Conservation (phyloP, 176 grass and related monocot species). For the Cenchrus purpureus region DNA sequence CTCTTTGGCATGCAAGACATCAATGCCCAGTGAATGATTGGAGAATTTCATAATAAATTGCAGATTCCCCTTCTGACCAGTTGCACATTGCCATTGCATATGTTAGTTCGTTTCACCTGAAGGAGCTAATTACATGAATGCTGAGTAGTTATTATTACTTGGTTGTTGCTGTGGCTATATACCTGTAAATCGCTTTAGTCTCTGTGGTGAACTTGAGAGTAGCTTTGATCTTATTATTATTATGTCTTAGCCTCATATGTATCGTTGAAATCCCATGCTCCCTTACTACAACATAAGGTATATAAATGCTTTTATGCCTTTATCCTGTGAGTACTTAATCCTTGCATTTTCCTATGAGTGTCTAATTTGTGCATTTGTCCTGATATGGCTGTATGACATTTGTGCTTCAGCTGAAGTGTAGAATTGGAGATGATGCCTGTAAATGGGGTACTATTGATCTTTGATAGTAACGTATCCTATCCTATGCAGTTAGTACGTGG, state of each 20-base stretch:
- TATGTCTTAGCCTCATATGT: neutral
- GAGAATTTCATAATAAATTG: neutral
- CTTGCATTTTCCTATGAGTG: neutral
- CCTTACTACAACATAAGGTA: neutral
- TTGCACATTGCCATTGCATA: neutral
- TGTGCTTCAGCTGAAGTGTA: neutral
- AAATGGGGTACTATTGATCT: neutral
- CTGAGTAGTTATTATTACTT: neutral
- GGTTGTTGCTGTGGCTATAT: neutral
- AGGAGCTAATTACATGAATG: neutral
- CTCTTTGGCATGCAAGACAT: conserved; percentile 47
- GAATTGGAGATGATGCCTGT: neutral
- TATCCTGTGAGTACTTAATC: neutral
- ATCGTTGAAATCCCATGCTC: neutral
- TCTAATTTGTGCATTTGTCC: neutral
- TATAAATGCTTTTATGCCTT: neutral
- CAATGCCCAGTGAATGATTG: neutral
- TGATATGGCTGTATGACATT: neutral
- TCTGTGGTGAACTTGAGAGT: neutral
- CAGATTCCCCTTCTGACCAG: neutral
- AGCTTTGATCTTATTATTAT: neutral
- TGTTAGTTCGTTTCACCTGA: neutral
- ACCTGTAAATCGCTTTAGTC: neutral
- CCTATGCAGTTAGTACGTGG: neutral
- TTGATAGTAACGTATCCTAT: neutral